phyloP scores from a whole-genome alignment of 164 flowering plant genomes.

The Aristolochia contorta region DNA sequence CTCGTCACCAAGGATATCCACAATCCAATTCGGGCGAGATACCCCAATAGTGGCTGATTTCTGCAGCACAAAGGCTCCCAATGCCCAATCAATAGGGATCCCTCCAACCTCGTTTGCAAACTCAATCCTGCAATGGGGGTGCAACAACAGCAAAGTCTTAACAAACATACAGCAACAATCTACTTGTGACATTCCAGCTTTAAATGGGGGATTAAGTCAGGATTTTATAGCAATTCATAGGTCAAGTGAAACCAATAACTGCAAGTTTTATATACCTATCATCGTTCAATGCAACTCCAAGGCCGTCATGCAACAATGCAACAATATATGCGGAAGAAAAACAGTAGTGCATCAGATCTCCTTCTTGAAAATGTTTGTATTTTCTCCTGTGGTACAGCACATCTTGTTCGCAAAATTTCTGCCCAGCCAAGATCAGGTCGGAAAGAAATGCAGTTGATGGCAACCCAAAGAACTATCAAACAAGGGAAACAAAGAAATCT shows the following conservation, averaged over 20 bases:
- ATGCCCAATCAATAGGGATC: constrained; percentile 89
- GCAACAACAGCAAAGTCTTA: not conserved
- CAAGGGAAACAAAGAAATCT: constrained; percentile 4
- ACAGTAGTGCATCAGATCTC: constrained; percentile 67
- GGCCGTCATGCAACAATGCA: constrained; percentile 83
- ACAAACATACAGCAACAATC: not conserved
- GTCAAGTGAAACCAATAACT: not conserved
- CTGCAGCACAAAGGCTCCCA: constrained; percentile 88
- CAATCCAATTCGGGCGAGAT: constrained; percentile 26
- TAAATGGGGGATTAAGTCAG: no score
- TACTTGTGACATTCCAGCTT: not conserved
- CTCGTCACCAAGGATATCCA: constrained; percentile 22
- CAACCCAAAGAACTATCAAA: constrained; percentile 66
- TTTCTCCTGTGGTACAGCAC: constrained; percentile 53
- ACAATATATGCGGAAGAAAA: constrained; percentile 97
- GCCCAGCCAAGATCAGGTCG: constrained; percentile 57
- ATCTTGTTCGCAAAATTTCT: constrained; percentile 72
- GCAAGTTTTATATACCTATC: constrained; percentile 34
- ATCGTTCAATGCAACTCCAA: constrained; percentile 72
- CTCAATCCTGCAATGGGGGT: constrained; percentile 37
- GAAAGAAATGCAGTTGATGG: constrained; percentile 46
- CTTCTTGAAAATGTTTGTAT: constrained; percentile 38
- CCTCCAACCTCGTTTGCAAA: constrained; percentile 60
- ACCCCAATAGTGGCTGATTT: constrained; percentile 19
- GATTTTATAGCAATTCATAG: no score